Evolutionary conservation across 2,329 filamentous ascomycete genomes (phyloP).

Genomic region (Elsinoe necatrix): DNA sequence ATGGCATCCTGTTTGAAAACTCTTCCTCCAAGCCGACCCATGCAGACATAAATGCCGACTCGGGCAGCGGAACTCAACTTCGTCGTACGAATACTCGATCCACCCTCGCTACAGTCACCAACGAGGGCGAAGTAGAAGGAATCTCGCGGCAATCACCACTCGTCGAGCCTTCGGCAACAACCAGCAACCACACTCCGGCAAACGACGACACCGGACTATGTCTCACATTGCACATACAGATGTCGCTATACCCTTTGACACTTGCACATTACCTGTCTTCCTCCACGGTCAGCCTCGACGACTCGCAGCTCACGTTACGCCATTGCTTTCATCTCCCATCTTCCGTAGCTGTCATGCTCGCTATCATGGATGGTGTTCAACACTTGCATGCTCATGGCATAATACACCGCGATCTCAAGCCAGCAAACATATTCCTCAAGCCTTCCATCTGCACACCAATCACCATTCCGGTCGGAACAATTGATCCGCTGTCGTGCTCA

Average conservation of each 20-base stretch:
- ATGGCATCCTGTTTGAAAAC: constrained; percentile 36
- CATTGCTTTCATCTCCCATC: constrained; percentile 57
- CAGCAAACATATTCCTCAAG: constrained; percentile 56
- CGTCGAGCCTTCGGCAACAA: constrained; percentile 20
- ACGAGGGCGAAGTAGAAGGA: constrained; percentile 39
- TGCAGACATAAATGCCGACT: neutral
- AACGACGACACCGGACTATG: constrained; percentile 19
- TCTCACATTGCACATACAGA: constrained; percentile 57
- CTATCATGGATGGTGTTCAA: constrained; percentile 54
- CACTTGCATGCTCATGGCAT: constrained; percentile 55
- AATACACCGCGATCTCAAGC: constrained; percentile 60
- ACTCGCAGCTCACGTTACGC: constrained; percentile 25
- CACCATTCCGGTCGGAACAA: constrained; percentile 32
- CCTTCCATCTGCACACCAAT: constrained; percentile 31
- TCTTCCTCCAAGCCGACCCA: constrained; percentile 23
- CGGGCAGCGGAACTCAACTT: constrained; percentile 22
- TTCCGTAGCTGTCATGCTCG: constrained; percentile 49
- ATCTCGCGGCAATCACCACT: constrained; percentile 34
- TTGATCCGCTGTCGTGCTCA: constrained; percentile 40
- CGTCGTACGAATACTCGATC: constrained; percentile 19
- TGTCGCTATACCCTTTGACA: constrained; percentile 56
- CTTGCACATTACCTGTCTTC: constrained; percentile 50
- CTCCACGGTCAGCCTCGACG: constrained; percentile 13
- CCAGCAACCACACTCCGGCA: neutral
- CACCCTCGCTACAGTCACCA: constrained; percentile 21